These are phyloP conservation scores for Hymenoscyphus repandus DNA, from an alignment of 2,329 filamentous ascomycete genomes.

Conservation along the genomic window DNA sequence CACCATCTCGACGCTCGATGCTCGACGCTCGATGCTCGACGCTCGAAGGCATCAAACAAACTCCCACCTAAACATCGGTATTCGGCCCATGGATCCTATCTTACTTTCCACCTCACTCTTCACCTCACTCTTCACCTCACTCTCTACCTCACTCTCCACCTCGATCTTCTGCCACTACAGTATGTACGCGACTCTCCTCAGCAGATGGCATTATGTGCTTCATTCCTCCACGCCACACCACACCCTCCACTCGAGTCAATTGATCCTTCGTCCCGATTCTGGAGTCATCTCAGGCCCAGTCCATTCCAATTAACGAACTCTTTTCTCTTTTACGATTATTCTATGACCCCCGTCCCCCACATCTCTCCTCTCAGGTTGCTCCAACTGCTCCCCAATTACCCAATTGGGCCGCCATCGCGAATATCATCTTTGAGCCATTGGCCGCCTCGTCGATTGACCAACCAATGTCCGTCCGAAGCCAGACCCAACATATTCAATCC, in stretches of 20 bases:
- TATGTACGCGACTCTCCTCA: too few relatives aligned
- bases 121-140: too few relatives aligned
- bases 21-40: too few relatives aligned
- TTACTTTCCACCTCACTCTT: too few relatives aligned
- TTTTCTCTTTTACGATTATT: background rate
- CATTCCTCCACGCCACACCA: too few relatives aligned
- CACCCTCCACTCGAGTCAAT: background rate
- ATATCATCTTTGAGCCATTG: background rate
- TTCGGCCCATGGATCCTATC: too few relatives aligned
- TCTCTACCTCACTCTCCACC: too few relatives aligned
- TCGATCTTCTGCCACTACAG: too few relatives aligned
- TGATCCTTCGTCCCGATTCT: background rate
- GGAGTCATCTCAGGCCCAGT: background rate
- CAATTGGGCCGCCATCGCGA: background rate
- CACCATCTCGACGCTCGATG: too few relatives aligned
- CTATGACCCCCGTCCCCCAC: background rate
- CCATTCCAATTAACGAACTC: background rate
- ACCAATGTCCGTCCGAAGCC: slow-evolving; percentile 5
- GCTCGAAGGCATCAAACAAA: too few relatives aligned
- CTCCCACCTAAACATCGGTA: too few relatives aligned
- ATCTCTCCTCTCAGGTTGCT: background rate
- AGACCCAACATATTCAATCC: background rate
- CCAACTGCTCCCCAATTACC: background rate
- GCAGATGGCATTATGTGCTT: background rate
- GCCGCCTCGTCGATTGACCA: slow-evolving; percentile 3